Evolutionary conservation across 1,284 basidiomycete species (phyloP).

Genomic region (Apiotrichum laibachii): DNA sequence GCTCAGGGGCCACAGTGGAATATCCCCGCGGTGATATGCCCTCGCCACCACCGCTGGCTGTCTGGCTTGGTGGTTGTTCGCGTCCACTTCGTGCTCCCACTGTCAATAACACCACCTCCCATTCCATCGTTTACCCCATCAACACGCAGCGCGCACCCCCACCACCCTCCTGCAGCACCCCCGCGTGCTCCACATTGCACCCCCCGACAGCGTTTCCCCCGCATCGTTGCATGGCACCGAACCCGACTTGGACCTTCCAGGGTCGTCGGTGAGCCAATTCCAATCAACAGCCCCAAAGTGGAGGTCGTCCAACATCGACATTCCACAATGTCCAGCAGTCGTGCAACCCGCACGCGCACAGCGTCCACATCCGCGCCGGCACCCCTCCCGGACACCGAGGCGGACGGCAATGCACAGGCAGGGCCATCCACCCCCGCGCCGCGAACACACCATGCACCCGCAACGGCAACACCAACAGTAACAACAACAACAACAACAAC

Average conservation of each 20-base stretch:
- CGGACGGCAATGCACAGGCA: background rate
- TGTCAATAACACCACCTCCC: too few relatives aligned
- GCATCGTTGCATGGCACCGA: background rate
- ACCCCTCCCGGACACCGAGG: background rate
- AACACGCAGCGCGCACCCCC: too few relatives aligned
- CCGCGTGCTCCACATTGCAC: background rate
- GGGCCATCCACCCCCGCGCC: background rate
- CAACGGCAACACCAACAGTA: too few relatives aligned
- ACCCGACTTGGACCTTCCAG: background rate
- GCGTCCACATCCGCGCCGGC: background rate
- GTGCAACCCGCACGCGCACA: background rate
- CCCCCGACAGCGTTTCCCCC: background rate
- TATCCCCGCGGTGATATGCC: background rate
- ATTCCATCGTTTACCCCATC: slow-evolving; percentile 4
- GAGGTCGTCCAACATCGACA: slow-evolving; percentile 17
- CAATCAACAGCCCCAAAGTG: slow-evolving; percentile 18
- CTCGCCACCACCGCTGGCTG: background rate
- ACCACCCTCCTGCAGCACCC: background rate
- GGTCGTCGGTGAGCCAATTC: background rate
- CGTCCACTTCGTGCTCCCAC: background rate
- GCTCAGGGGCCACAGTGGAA: background rate
- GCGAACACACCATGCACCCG: background rate
- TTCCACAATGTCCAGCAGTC: background rate
- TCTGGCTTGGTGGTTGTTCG: background rate
- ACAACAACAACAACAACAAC: background rate